Conservation (phyloP, 108 stramenopile species). For the Aurantiochytrium sp. region DNA sequence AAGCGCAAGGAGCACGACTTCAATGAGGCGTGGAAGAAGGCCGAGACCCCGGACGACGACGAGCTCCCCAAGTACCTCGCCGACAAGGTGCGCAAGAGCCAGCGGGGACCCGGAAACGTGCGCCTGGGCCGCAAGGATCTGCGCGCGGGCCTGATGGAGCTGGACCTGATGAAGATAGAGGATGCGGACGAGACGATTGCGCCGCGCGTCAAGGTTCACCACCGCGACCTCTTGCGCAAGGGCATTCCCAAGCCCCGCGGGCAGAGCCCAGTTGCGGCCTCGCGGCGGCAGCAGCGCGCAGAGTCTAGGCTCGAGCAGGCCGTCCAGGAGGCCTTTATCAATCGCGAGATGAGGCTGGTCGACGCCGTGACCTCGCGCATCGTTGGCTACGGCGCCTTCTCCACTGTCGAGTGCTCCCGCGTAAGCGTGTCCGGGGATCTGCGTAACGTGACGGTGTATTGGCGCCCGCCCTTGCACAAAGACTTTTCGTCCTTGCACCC, state of each 20-base stretch:
- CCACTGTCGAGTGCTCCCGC: background rate
- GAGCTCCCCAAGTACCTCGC: background rate
- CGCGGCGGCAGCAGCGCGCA: background rate
- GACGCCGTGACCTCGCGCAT: background rate
- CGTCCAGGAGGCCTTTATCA: background rate
- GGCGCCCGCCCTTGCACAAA: background rate
- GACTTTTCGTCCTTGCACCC: background rate
- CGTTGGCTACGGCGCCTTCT: background rate
- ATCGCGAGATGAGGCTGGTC: background rate
- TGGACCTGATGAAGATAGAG: background rate
- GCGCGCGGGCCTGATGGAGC: background rate
- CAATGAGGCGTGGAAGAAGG: background rate
- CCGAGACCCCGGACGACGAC: background rate
- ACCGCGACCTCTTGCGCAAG: background rate
- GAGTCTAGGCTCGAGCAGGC: background rate
- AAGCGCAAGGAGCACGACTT: background rate
- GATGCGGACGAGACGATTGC: background rate
- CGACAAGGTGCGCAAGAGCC: background rate
- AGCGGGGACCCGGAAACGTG: background rate
- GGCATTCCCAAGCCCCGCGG: background rate
- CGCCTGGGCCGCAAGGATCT: background rate
- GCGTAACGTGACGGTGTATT: background rate
- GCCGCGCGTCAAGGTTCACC: background rate
- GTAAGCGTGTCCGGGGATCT: background rate
- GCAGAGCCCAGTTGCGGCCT: background rate